Base-by-base conservation (phyloP, 139 green algal genomes). In the Diplosphaera chodatii region DNA sequence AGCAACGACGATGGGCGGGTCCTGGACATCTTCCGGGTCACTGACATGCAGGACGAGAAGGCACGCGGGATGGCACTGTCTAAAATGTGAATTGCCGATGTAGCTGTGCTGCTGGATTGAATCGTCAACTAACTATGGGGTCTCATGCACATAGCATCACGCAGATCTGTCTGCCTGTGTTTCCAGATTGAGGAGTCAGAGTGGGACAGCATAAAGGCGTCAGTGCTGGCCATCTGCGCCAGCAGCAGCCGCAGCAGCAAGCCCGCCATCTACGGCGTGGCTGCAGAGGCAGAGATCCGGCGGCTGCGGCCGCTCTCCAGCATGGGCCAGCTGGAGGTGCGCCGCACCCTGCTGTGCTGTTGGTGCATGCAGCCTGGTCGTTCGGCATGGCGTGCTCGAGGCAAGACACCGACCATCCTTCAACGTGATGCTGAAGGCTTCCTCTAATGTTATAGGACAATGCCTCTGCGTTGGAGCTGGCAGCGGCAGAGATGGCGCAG, bases 191-290 rank as follows among this genome's bases (percentile, higher is more conserved):
- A 72, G 32, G 79, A 80, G 30, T 71, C 72, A 20, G n/a, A 66
- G 23, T 91, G 80, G 77, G 71, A 81, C 8, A 30, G 48, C 48
- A 25, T 93, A 22, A 68, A 73, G 13, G 40, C 76, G 48, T 37
- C 83, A 40, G 75, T 96, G 63, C 41, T 87, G 76, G 62, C 62
- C 18, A 67, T 92, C 55, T 72, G 87, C 23, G 67, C 76, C 33
- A 73, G 70, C 66, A 84, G 30, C 64, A 84, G 75, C 66, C 77
- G 83, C 70, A 88, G 77, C 73, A 87, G 69, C 69, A 84, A 85
- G 78, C 91, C 91, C 25, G 79, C 84, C 76, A 97, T 97, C 55
- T 93, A 93, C 63, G 91, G 91, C 40, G 82, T 88, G 69, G 82
- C 86, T 18, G 83, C 87, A 3, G 82, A 75, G 25, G 78, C 79